Conservation (phyloP, 768 basidiomycete species). For the Auriscalpium orientale region DNA sequence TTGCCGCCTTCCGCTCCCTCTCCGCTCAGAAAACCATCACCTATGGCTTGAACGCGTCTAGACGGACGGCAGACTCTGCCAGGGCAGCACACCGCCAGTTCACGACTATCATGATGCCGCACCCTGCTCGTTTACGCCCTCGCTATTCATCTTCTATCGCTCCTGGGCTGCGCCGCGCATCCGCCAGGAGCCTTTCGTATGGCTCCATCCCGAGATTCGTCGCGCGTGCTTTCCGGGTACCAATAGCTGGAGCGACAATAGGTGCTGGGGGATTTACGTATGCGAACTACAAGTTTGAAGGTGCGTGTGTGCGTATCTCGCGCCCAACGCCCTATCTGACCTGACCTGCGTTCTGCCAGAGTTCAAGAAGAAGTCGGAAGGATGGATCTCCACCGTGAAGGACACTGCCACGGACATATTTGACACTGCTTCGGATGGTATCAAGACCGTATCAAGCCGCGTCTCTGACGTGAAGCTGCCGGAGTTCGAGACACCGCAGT, state of each 20-base stretch:
- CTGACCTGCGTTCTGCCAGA: conserved; percentile 34
- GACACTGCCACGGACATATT: conserved; percentile 66
- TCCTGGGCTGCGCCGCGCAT: conserved; percentile 51
- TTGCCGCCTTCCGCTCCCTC: conserved; percentile 14
- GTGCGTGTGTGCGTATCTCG: conserved; percentile 35
- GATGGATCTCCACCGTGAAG: conserved; percentile 57
- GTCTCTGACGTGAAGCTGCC: conserved; percentile 54
- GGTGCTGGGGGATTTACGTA: conserved; percentile 90
- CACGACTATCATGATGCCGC: conserved; percentile 47
- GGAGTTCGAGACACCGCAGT: conserved; percentile 52
- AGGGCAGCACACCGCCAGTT: conserved; percentile 52
- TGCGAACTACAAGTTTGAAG: conserved; percentile 95
- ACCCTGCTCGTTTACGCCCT: conserved; percentile 36
- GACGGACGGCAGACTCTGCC: conserved; percentile 23
- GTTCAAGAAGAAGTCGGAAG: conserved; percentile 59
- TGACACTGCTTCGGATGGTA: conserved; percentile 61
- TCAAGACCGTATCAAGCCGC: conserved; percentile 52
- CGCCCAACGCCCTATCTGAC: not conserved
- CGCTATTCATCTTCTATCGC: conserved; percentile 38
- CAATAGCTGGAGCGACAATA: conserved; percentile 80
- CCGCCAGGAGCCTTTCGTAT: conserved; percentile 76
- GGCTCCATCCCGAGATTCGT: conserved; percentile 85
- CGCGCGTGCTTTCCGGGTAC: conserved; percentile 79
- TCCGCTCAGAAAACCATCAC: conserved; percentile 40
- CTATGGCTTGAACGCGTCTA: conserved; percentile 43